Conservation (phyloP, 495 filamentous ascomycete species). For the Hapsidospora chrysogenum region DNA sequence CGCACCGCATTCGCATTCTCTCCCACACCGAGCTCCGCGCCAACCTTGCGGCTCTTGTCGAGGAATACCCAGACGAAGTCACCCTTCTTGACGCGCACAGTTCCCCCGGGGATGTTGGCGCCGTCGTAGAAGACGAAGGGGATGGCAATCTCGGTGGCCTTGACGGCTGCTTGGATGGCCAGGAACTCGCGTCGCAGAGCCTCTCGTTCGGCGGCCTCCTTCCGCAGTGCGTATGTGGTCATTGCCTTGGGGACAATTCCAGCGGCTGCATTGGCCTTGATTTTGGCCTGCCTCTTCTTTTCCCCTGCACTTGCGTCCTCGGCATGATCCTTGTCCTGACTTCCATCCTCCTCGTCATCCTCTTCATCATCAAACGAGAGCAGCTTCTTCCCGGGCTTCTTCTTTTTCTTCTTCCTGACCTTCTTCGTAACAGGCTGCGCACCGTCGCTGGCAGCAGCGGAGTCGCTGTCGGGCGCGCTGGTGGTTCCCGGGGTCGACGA, state of each 20-base stretch:
- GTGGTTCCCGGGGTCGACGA: conserved; percentile 23
- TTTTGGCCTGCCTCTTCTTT: conserved; percentile 27
- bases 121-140: conserved; percentile 98
- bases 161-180: conserved; percentile 67
- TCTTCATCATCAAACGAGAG: conserved; percentile 24
- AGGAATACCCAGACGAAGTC: conserved; percentile 83
- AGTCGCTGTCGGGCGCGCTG: conserved; percentile 11
- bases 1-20: conserved; percentile 47
- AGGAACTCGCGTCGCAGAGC: conserved; percentile 73
- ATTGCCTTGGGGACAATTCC: conserved; percentile 57
- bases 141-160: conserved; percentile 75
- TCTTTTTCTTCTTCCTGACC: conserved; percentile 21
- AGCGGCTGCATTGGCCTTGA: conserved; percentile 51
- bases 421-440: conserved; percentile 15
- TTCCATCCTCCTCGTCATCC: conserved; percentile 30
- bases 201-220: conserved; percentile 71
- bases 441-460: conserved; percentile 25
- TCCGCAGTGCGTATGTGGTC: conserved; percentile 69
- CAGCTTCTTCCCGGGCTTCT: conserved; percentile 13
- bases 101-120: conserved; percentile 78
- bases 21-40: conserved; percentile 62
- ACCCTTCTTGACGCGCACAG: conserved; percentile 78
- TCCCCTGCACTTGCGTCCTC: too few species aligned
- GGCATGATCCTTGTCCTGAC: conserved; percentile 52
- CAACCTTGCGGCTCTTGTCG: conserved; percentile 77